Base-by-base conservation (phyloP, 2,329 filamentous ascomycete genomes). In the Fusarium sarcochroum region DNA sequence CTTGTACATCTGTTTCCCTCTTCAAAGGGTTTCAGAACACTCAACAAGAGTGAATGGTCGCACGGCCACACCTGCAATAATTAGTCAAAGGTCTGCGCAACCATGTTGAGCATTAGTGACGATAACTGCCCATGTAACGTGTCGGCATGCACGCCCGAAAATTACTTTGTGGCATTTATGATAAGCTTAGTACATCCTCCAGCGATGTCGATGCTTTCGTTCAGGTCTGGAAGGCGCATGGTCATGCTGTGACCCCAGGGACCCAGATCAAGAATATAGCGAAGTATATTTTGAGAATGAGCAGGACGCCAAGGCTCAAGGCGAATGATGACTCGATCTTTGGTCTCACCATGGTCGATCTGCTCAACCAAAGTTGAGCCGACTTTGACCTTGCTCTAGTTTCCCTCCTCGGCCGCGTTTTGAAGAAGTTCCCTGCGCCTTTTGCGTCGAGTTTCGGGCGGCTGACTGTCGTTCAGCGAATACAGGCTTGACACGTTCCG, bases 321-420 rank as follows among this genome's bases (percentile, higher is more conserved):
- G 30, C 21, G 20, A 49, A 49, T 30, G 18, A 41, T 40, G 34
- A 25, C 17, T 51, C 40, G 32, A 52, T 52, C 45, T 57, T 45
- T 45, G 46, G 40, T 45, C 37, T 21, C 25, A 38, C 51, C 7
- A 38, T 40, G 21, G 34, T 38, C 20, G 18, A 44, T 44, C 18
- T 44, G 7, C 27, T 86, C 79, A 88, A 62, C 86, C 85, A 81
- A 90, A 90, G 41, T 82, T 85, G 76, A 90, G 80, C 75, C 82
- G 88, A 67, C 84, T 88, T 74, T 90, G 88, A 15, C 87, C 88
- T 63, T 85, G 86, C 76, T 90, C 88, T 11, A 79, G 74, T 71
- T 79, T 82, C 56, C 75, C 73, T 50, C 76, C 73, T 54, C 77
- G 76, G 76, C 76, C 74, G 41, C 83, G 82, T 74, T 79, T 85